These are phyloP conservation scores for Colletotrichum eleusines DNA, from an alignment of 2,329 filamentous ascomycete genomes.

Conservation along the genomic window DNA sequence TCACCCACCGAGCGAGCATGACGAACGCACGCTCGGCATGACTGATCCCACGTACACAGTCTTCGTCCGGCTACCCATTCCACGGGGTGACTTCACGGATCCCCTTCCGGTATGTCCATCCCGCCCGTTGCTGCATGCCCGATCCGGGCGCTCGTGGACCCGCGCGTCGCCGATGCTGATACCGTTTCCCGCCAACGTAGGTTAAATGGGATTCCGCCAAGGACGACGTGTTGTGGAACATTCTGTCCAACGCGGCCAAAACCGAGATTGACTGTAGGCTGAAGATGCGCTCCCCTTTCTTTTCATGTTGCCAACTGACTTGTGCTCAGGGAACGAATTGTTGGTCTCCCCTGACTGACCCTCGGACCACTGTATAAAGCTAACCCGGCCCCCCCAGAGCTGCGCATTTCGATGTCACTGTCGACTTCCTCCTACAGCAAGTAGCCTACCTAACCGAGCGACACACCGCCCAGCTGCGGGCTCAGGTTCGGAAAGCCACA, in stretches of 20 bases:
- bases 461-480: constrained; percentile 89
- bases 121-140: constrained; percentile 3
- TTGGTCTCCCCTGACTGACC: constrained; percentile 60
- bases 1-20: constrained; percentile 33
- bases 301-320: constrained; percentile 14
- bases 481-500: constrained; percentile 85
- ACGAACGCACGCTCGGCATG: constrained; percentile 47
- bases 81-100: constrained; percentile 88
- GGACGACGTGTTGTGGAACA: constrained; percentile 90
- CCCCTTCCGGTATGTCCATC: constrained; percentile 77
- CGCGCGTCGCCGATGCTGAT: constrained; percentile 44
- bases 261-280: constrained; percentile 86
- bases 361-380: constrained; percentile 33
- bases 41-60: constrained; percentile 76
- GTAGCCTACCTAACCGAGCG: constrained; percentile 94
- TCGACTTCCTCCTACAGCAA: constrained; percentile 91
- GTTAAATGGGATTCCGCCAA: constrained; percentile 90
- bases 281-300: neutral
- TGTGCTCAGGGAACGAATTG: constrained; percentile 77
- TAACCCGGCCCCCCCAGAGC: constrained; percentile 63
- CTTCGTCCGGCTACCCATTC: constrained; percentile 90
- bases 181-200: constrained; percentile 57
- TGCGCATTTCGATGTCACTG: constrained; percentile 82
- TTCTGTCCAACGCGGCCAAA: constrained; percentile 84
- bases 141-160: constrained; percentile 23